phyloP scores from a whole-genome alignment of 2,329 filamentous ascomycete species.

The Orbilia quercus region DNA sequence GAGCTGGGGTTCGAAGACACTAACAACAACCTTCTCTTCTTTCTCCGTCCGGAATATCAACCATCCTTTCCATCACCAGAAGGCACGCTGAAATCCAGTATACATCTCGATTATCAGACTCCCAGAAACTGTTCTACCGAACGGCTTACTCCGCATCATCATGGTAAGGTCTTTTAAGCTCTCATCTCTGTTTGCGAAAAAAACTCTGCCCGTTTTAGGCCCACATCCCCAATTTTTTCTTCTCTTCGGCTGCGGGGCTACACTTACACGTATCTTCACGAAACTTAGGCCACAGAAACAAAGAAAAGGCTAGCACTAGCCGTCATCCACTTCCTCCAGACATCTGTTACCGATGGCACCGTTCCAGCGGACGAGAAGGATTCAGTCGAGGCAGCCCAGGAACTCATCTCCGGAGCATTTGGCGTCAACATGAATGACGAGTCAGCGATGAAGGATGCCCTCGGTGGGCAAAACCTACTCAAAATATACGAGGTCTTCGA shows the following conservation, averaged over 20 bases:
- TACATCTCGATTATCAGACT: constrained; percentile 6
- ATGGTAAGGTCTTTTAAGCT: constrained; percentile 47
- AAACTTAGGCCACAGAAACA: constrained; percentile 64
- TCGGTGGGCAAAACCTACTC: constrained; percentile 86
- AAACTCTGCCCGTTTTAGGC: constrained; percentile 50
- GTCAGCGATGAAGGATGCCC: constrained; percentile 77
- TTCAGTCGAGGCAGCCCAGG: constrained; percentile 90
- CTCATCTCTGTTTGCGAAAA: constrained; percentile 7
- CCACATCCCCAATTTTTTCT: background rate
- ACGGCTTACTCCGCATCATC: constrained; percentile 20
- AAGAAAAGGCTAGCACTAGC: constrained; percentile 94
- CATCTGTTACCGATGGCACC: constrained; percentile 86
- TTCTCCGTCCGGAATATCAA: constrained; percentile 15
- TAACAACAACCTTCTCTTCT: constrained; percentile 5
- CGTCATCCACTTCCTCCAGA: constrained; percentile 92
- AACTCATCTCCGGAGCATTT: constrained; percentile 95
- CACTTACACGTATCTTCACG: background rate
- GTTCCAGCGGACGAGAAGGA: constrained; percentile 88
- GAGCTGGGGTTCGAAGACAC: constrained; percentile 12
- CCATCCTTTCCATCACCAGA: constrained; percentile 1
- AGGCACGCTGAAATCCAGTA: constrained; percentile 5
- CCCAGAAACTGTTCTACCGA: background rate
- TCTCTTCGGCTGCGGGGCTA: constrained; percentile 34
- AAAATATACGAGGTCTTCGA: constrained; percentile 97
- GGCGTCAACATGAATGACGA: constrained; percentile 87